phyloP scores from a whole-genome alignment of 176 grass and related monocot genomes.

The Dendrocalamus sinicus region DNA sequence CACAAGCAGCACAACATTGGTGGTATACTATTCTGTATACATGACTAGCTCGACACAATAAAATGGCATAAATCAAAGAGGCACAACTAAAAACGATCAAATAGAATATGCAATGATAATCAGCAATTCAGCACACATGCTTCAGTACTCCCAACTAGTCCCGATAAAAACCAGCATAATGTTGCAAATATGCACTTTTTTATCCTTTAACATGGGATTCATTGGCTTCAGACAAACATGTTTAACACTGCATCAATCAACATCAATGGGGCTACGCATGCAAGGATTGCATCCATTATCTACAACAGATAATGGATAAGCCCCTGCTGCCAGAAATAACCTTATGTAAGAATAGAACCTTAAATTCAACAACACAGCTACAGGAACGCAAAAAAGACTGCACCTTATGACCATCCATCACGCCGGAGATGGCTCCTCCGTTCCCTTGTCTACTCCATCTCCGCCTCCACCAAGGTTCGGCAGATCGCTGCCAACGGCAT shows the following conservation, averaged over 20 bases:
- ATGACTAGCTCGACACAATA: neutral
- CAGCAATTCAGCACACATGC: neutral
- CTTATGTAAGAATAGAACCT: conserved; percentile 41
- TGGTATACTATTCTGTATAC: neutral
- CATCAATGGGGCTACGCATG: neutral
- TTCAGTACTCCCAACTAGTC: neutral
- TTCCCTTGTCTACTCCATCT: conserved; percentile 43
- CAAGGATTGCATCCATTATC: conserved; percentile 19
- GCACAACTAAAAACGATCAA: neutral
- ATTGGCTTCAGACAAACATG: conserved; percentile 13
- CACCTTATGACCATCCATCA: conserved; percentile 57
- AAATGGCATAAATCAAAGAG: neutral
- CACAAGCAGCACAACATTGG: neutral
- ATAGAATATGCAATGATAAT: neutral
- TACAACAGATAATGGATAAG: conserved; percentile 28
- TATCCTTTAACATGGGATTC: neutral
- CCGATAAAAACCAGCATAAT: neutral
- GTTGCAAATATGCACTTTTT: neutral
- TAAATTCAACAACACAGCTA: conserved; percentile 39
- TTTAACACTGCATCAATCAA: neutral
- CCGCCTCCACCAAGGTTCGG: conserved; percentile 25
- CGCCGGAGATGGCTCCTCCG: conserved; percentile 53
- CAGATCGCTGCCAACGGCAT: conserved; percentile 44
- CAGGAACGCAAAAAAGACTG: conserved; percentile 28
- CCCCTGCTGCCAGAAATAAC: conserved; percentile 33